Evolutionary conservation across 768 basidiomycete species (phyloP), one percentile per base, ranked within the genome.

Genomic region (Pilatotrama ljubarskyi): DNA sequence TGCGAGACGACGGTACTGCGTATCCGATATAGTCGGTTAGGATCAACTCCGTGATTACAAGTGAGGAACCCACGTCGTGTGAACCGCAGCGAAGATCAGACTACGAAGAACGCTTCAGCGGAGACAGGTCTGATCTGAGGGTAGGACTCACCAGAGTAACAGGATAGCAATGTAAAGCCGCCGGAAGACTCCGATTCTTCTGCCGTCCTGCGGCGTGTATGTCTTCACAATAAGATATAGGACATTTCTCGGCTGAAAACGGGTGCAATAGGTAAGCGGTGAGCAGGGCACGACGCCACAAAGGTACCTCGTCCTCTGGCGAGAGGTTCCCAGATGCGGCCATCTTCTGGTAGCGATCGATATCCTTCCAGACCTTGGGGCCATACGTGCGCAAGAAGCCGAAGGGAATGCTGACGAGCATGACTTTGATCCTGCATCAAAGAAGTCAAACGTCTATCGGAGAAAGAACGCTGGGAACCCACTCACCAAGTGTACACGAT

Each of bases 11-110:
- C 67, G 8, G 73, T 71, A 1, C 72, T 74, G 61, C 6, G 47
- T 10, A 5, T 5, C 18, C 25, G 38, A 10, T n/a, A 44, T 14
- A 14, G 38, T 2, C 29, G 42, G 58, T 37, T n/a, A 42, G 36
- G 13, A 36, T 1, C 13, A 1, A 38, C 15, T 6, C 18, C 47
- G 22, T 42, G 14, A 22, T 24, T 9, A 36, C 24, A 1, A 36
- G 2, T 36, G 35, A 36, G 42, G 6, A 41, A 68, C 70, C 32
- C 41, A 73, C 70, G 74, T 74, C 51, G 73, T 73, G 52, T 76
- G 74, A 5, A 76, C 73, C 4, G 74, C 72, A 4, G 73, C 74
- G 58, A 75, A 74, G 40, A 75, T 73, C 18, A 75, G 53, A 24
- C 73, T 75, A 18, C 29, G 10, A 35, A 49, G 35, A 40, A 40